A percentile compares a stretch with the other conserved stretches of the same genome.
These are phyloP conservation scores for Purpureocillium takamizusanense DNA, from an alignment of 2,329 filamentous ascomycete genomes.

Conservation along the genomic window DNA sequence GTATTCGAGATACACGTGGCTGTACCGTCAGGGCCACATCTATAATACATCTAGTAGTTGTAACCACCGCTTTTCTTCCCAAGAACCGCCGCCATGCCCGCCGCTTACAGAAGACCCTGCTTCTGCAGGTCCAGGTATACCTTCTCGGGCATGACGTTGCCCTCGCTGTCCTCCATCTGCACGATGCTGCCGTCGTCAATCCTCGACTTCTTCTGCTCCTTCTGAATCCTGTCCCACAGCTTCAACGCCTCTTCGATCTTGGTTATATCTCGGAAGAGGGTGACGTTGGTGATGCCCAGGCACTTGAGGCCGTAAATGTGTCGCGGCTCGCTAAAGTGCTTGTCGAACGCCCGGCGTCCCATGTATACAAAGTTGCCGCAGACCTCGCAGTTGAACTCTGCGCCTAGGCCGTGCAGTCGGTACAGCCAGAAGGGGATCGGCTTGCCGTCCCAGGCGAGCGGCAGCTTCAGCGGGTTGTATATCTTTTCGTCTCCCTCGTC, in stretches of 20 bases:
- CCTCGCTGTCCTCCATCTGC: constrained; percentile 96
- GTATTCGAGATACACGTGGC: too few relatives aligned
- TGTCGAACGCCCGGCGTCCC: constrained; percentile 91
- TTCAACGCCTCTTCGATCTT: constrained; percentile 80
- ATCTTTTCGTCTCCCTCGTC: constrained; percentile 78
- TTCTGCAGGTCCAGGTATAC: constrained; percentile 94
- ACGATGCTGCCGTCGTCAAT: constrained; percentile 75
- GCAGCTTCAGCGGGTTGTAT: constrained; percentile 94
- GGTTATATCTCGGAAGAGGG: constrained; percentile 88
- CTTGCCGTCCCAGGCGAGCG: constrained; percentile 95
- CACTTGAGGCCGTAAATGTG: constrained; percentile 94
- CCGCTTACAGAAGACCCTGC: constrained; percentile 65
- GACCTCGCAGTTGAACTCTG: constrained; percentile 92
- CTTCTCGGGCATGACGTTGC: constrained; percentile 98
- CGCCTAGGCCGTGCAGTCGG: constrained; percentile 88
- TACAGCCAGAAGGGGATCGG: constrained; percentile 99
- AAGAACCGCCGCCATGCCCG: background rate
- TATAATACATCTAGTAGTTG: too few relatives aligned
- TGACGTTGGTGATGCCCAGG: constrained; percentile 84
- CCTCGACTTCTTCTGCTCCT: constrained; percentile 71
- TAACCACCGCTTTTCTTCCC: too few relatives aligned
- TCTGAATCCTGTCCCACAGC: constrained; percentile 88
- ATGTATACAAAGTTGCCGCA: constrained; percentile 99
- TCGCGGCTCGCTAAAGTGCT: constrained; percentile 91
- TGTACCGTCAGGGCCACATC: too few relatives aligned